Evolutionary conservation across 73 alveolate species (phyloP), one percentile per base, ranked within the genome.

Genomic region (Symbiodinium natans): DNA sequence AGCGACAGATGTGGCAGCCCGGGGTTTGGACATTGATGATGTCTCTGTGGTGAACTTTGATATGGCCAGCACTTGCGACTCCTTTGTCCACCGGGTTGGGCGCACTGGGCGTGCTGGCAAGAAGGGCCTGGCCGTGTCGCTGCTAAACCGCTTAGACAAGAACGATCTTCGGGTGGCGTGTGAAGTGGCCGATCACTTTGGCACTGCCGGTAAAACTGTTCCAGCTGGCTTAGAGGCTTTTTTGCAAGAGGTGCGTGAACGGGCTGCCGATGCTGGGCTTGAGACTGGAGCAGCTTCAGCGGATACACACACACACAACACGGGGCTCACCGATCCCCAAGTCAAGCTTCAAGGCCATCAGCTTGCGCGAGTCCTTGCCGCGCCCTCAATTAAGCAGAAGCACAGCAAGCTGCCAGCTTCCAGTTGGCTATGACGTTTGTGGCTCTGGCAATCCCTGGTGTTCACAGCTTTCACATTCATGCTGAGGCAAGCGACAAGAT

Each of bases 251-350:
- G 56, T 6, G 19, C 56, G 6, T 6, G 56, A 43, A 43, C 6
- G 19, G 19, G 6, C 56, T 11, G 11, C 19, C 56, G 11, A 11
- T 11, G 6, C 11, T 11, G 11, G 19, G 56, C 19, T 6, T 6
- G 19, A 11, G 19, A 8, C 56, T 11, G 56, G 56, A 6, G n/a
- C n/a, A n/a, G n/a, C n/a, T n/a, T n/a, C n/a, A n/a, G n/a, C n/a
- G n/a, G n/a, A n/a, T n/a, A n/a, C n/a, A n/a, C 40, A 82, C 52
- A 82, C 90, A 13, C 90, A 82, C 90, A 82, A 82, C 90, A 82
- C 90, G 9, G 90, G 90, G 23, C 52, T 82, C 41, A 82, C 90
- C 1, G 41, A 41, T 41, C 90, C 90, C 41, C 39, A 82, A 1
- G 71, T 82, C 29, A 71, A 82, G 25, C n/a, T 82, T 27, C 41